A percentile compares a stretch with the other conserved stretches of the same genome.
Evolutionary conservation across 2,329 filamentous ascomycete species (phyloP).

Genomic region (Sporothrix phasma): DNA sequence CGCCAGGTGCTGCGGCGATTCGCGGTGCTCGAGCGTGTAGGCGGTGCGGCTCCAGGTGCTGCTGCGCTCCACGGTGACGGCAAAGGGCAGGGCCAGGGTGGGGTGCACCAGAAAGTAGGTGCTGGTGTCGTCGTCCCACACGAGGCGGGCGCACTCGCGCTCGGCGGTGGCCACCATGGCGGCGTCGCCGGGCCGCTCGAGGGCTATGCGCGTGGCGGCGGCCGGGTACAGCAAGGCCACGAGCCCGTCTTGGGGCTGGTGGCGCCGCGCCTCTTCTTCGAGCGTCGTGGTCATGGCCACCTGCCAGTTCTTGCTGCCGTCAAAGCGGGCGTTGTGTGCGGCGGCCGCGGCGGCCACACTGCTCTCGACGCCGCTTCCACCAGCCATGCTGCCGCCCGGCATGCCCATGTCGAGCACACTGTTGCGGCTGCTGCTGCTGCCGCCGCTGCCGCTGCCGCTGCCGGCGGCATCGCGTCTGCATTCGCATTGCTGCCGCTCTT

Average conservation of each 20-base stretch:
- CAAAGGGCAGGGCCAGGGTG: constrained; percentile 52
- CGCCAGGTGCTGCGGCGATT: constrained; percentile 50
- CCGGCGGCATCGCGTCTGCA: constrained; percentile 11
- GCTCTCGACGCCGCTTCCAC: constrained; percentile 11
- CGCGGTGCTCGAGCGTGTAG: constrained; percentile 56
- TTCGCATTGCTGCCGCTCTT: constrained; percentile 23
- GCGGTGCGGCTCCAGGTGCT: constrained; percentile 51
- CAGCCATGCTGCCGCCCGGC: constrained; percentile 17
- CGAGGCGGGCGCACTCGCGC: constrained; percentile 57
- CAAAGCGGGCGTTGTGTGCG: constrained; percentile 26
- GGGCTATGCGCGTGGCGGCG: constrained; percentile 52
- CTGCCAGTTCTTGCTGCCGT: constrained; percentile 42
- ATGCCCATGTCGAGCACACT: constrained; percentile 17
- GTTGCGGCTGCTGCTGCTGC: constrained; percentile 24
- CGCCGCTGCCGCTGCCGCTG: constrained; percentile 16
- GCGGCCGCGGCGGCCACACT: not conserved
- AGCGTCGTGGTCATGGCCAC: constrained; percentile 49
- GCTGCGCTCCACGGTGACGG: constrained; percentile 47
- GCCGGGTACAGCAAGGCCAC: constrained; percentile 60
- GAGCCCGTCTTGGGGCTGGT: constrained; percentile 50
- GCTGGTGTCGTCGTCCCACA: constrained; percentile 56
- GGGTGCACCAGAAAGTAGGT: constrained; percentile 55
- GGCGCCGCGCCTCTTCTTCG: constrained; percentile 43
- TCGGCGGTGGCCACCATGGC: constrained; percentile 53
- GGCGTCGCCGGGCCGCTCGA: constrained; percentile 50